A percentile compares a stretch with the other conserved stretches of the same genome.
Conservation (phyloP, 2,329 filamentous ascomycete genomes). For the Chrysosporium queenslandicum region DNA sequence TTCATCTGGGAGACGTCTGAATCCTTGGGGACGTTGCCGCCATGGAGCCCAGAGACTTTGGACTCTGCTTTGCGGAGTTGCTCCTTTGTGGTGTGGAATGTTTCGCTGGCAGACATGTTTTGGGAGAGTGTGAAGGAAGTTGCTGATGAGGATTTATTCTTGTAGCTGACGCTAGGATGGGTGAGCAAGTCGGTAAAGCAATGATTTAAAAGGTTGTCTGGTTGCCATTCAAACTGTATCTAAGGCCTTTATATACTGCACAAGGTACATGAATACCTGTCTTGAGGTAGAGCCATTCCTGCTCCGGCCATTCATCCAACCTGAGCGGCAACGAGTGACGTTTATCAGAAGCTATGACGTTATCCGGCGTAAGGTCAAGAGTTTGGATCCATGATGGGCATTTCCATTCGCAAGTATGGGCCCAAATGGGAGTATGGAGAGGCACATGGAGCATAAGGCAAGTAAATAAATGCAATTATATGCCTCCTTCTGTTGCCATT, state of each 20-base stretch:
- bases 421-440: too few relatives aligned
- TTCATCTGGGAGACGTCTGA: constrained; percentile 40
- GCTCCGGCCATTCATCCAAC: background rate
- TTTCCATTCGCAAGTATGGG: too few relatives aligned
- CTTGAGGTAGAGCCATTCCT: background rate
- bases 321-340: background rate
- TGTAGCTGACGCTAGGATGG: background rate
- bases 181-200: background rate
- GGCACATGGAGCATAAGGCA: too few relatives aligned
- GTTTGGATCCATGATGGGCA: too few relatives aligned
- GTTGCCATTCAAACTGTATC: background rate
- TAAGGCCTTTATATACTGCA: background rate
- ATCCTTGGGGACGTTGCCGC: constrained; percentile 35
- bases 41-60: constrained; percentile 31
- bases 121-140: background rate
- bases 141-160: background rate
- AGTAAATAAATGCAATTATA: too few relatives aligned
- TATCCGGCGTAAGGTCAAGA: background rate
- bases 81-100: constrained; percentile 42
- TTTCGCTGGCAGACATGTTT: constrained; percentile 29
- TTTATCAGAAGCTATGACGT: background rate
- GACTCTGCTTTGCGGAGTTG: constrained; percentile 42
- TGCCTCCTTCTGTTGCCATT: too few relatives aligned
- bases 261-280: background rate
- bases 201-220: too few relatives aligned